Evolutionary conservation across 179 eudicot species (phyloP), one percentile per base, ranked within the genome.

Genomic region (Drosera spatulata): DNA sequence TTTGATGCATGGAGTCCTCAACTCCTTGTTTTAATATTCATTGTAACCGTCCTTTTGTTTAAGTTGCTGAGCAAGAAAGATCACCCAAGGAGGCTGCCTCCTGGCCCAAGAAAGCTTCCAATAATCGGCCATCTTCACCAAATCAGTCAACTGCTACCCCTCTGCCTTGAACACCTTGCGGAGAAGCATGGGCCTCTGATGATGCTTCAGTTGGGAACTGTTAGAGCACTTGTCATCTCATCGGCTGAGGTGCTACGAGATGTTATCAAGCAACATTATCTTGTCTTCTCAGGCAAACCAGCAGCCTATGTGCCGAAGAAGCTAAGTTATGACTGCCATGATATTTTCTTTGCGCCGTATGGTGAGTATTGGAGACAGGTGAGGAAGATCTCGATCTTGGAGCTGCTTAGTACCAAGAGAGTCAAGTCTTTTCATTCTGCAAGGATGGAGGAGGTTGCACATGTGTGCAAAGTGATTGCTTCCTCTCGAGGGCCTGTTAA

Each of bases 41-140:
- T 22, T 22, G 33, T 22, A 0, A 0, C 33, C 1, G 1, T 22
- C 1, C 33, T 22, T 1, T 22, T 22, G 33, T 22, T 22, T 22
- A 0, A 22, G 33, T 1, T 22, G 33, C 33, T 22, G 33, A 46
- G 1, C 49, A 42, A 14, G 6, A 52, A 7, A 44, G 7, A 33
- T 45, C 53, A 56, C 38, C 61, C 60, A 47, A 62, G 54, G 38
- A 76, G 50, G 15, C 63, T 63, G 41, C 81, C 82, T 63, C 89
- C 86, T n/a, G 64, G 82, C 8, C 89, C 86, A 4, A 56, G 3
- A 41, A 81, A 72, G 62, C 73, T 84, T 41, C 86, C 89, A 46
- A 3, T 84, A n/a, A 55, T 81, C 41, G 89, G 86, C 2, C 70
- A 84, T 77, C 71, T 84, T 10, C 84, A 81, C 61, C 86, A 79